Evolutionary conservation across 495 filamentous ascomycete species (phyloP).

Genomic region (Haplographium delicatum): DNA sequence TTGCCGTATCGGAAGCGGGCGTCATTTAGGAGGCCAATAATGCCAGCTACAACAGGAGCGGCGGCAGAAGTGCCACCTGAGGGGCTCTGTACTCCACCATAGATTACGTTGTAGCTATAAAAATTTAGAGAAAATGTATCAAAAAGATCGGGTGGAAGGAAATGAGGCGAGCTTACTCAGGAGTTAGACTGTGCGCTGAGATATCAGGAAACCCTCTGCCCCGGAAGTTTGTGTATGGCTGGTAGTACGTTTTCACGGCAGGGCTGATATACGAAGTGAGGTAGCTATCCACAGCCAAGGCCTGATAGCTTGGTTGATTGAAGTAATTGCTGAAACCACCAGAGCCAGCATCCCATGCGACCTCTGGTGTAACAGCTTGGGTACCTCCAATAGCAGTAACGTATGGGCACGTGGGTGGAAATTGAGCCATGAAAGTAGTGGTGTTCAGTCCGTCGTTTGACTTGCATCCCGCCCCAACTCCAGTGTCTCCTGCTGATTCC

Average conservation of each 20-base stretch:
- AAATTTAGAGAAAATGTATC: too few relatives aligned
- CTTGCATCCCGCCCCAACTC: conserved; percentile 59
- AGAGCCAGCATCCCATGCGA: conserved; percentile 28
- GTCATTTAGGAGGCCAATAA: conserved; percentile 43
- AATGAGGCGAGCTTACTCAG: conserved; percentile 6
- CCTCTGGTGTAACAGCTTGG: conserved; percentile 29
- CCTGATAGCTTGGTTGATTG: conserved; percentile 33
- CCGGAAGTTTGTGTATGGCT: conserved; percentile 22
- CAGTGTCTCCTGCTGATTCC: conserved; percentile 67
- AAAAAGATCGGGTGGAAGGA: not conserved
- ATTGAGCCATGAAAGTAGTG: conserved; percentile 29
- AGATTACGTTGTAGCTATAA: conserved; percentile 20
- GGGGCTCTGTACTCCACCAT: conserved; percentile 18
- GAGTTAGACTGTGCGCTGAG: conserved; percentile 25
- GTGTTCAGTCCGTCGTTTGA: conserved; percentile 58
- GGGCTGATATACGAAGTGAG: conserved; percentile 20
- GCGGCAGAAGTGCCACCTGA: conserved; percentile 36
- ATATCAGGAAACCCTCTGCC: conserved; percentile 38
- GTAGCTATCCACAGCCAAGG: conserved; percentile 19
- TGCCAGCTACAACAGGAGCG: conserved; percentile 32
- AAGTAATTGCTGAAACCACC: conserved; percentile 47
- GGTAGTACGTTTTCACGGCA: conserved; percentile 13
- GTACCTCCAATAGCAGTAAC: conserved; percentile 41
- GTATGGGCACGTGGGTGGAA: conserved; percentile 41
- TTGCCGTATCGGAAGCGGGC: conserved; percentile 43